Percentiles rank a stretch among this genome's conserved stretches.
These are phyloP conservation scores for Blastocladiella britannica DNA, from an alignment of 192 early-diverging fungal genomes.

Conservation along the genomic window DNA sequence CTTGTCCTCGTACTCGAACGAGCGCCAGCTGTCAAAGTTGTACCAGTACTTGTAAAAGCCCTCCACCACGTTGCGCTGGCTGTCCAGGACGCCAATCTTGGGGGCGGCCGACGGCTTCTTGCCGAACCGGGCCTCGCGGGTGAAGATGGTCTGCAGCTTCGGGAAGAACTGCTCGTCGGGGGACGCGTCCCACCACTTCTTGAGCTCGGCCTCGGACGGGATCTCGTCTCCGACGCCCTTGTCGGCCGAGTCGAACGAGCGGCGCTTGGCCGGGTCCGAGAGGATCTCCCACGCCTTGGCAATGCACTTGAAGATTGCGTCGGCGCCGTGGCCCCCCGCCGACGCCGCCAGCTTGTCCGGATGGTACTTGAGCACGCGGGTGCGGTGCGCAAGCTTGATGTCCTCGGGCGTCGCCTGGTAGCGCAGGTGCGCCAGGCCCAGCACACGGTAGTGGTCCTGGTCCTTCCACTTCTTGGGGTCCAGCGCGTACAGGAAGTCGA, in stretches of 20 bases:
- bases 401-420: conserved; percentile 45
- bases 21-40: conserved; percentile 88
- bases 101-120: conserved; percentile 49
- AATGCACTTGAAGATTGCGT: conserved; percentile 66
- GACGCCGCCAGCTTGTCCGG: conserved; percentile 42
- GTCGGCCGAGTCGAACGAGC: conserved; percentile 62
- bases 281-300: conserved; percentile 55
- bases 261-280: conserved; percentile 39
- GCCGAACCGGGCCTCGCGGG: conserved; percentile 46
- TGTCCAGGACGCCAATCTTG: conserved; percentile 43
- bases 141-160: conserved; percentile 33
- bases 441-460: conserved; percentile 66
- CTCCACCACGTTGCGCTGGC: conserved; percentile 46
- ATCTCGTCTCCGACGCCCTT: conserved; percentile 44
- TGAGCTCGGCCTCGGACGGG: conserved; percentile 19
- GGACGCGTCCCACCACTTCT: conserved; percentile 17
- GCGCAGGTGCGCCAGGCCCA: conserved; percentile 44
- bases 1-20: conserved; percentile 96
- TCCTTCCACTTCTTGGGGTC: conserved; percentile 59
- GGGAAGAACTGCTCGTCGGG: conserved; percentile 17
- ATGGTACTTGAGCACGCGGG: conserved; percentile 37
- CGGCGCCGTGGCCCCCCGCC: conserved; percentile 13
- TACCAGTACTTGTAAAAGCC: conserved; percentile 66
- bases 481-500: conserved; percentile 27
- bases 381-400: conserved; percentile 45